Conservation (phyloP, 768 basidiomycete genomes). For the Butyriboletus loyo region DNA sequence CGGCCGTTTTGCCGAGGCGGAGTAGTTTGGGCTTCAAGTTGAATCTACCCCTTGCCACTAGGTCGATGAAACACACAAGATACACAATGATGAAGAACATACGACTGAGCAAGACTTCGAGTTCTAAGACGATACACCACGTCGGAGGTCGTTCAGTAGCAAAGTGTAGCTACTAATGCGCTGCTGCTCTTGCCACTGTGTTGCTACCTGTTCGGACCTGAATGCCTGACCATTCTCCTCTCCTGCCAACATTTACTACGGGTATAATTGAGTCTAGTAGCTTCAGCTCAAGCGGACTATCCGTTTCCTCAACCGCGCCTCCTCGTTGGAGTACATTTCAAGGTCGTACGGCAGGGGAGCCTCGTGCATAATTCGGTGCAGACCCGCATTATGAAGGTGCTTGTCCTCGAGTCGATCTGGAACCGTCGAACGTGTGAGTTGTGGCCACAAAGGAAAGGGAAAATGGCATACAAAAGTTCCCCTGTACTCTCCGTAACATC, state of each 20-base stretch:
- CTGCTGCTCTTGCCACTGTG: too few species aligned
- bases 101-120: neutral
- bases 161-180: neutral
- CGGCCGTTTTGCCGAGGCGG: too few species aligned
- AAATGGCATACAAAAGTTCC: conserved; percentile 80
- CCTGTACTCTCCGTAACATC: conserved; percentile 76
- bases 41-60: too few species aligned
- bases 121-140: neutral
- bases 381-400: conserved; percentile 89
- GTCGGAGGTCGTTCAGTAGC: neutral
- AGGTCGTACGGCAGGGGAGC: conserved; percentile 78
- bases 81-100: neutral
- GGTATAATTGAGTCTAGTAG: neutral
- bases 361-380: conserved; percentile 84
- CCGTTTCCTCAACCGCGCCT: conserved; percentile 25
- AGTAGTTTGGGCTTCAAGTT: too few species aligned
- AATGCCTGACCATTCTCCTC: neutral
- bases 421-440: neutral
- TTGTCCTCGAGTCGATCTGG: conserved; percentile 84
- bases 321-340: conserved; percentile 44
- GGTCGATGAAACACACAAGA: too few species aligned
- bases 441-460: neutral
- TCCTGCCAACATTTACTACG: neutral
- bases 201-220: too few species aligned
- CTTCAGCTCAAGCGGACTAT: conserved; percentile 19